Evolutionary conservation across 1,284 basidiomycete genomes (phyloP), one percentile per base, ranked within the genome.

Genomic region (Singerocomus inundabilis): DNA sequence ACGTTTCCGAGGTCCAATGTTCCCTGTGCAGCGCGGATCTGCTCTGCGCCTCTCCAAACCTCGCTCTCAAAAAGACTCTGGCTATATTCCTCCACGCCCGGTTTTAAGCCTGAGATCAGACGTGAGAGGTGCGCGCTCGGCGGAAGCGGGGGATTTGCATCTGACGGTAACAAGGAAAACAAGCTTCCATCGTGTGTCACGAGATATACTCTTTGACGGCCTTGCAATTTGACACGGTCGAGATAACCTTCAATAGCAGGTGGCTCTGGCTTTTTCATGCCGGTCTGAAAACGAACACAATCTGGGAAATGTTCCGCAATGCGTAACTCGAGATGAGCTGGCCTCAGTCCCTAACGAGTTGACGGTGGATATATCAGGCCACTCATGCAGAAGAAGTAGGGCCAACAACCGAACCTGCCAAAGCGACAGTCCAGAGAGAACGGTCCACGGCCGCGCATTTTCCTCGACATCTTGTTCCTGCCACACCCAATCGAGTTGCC

Each of bases 401-500:
- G 44, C 16, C 25, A n/a, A 35, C 5, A 15, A 42, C 39, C 48
- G 21, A 53, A 85, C 89, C 71, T 86, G 80, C 56, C 77, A 76
- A 51, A 91, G 72, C 21, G 86, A 80, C 30, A 91, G 59, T 18
- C 91, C 91, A 57, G 78, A 86, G 11, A 93, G 67, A 1, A 91
- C 81, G 2, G 78, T 77, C 86, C 88, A 92, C 34, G 77, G 74
- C 35, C 91, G 77, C n/a, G 69, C 60, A 44, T 77, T 68, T 12
- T 81, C 86, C 21, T 80, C 72, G 2, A 86, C 73, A 58, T 90
- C 88, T 15, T 73, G 67, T 25, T 84, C 78, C 39, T 86, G 73
- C 80, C 83, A 85, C 33, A 92, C 75, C 92, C 91, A 94, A 63
- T 94, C 90, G 40, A 93, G 66, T 55, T 80, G 80, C 1, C 80